phyloP scores from a whole-genome alignment of 495 filamentous ascomycete species.

The Bacidia gigantensis region DNA sequence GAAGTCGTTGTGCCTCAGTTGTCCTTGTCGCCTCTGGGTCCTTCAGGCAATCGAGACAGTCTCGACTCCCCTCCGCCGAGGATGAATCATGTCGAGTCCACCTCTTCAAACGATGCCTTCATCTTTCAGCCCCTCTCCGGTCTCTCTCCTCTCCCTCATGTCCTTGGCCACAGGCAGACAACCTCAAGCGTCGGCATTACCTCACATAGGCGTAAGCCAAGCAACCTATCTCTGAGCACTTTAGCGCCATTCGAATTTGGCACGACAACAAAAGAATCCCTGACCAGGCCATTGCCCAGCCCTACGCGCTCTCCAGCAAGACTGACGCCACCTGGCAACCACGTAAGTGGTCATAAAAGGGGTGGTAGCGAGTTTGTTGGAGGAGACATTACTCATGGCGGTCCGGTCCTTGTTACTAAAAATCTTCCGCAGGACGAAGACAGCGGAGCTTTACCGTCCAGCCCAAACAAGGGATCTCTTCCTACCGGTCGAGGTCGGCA shows the following conservation, averaged over 20 bases:
- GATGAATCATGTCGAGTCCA: background rate
- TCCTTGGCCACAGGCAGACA: background rate
- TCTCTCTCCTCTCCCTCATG: background rate
- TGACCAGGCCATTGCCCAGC: constrained; percentile 4
- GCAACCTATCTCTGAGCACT: constrained; percentile 15
- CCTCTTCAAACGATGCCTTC: background rate
- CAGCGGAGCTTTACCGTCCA: constrained; percentile 33
- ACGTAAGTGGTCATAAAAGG: constrained; percentile 45
- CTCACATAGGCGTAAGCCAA: background rate
- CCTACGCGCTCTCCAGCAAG: constrained; percentile 24
- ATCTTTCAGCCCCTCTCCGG: background rate
- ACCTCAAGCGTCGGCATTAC: background rate
- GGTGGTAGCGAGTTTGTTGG: constrained; percentile 76
- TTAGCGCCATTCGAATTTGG: constrained; percentile 25
- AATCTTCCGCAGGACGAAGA: constrained; percentile 36
- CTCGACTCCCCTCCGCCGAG: background rate
- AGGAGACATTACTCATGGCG: constrained; percentile 48
- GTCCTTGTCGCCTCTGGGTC: background rate
- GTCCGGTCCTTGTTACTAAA: constrained; percentile 44
- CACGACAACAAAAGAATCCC: constrained; percentile 6
- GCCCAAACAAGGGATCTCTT: constrained; percentile 29
- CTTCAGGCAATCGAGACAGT: background rate
- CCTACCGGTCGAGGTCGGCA: constrained; percentile 53
- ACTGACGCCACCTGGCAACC: constrained; percentile 13
- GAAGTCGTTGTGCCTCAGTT: background rate